Evolutionary conservation across 1,284 basidiomycete species (phyloP).

Genomic region (Cutaneotrichosporon cavernicola): DNA sequence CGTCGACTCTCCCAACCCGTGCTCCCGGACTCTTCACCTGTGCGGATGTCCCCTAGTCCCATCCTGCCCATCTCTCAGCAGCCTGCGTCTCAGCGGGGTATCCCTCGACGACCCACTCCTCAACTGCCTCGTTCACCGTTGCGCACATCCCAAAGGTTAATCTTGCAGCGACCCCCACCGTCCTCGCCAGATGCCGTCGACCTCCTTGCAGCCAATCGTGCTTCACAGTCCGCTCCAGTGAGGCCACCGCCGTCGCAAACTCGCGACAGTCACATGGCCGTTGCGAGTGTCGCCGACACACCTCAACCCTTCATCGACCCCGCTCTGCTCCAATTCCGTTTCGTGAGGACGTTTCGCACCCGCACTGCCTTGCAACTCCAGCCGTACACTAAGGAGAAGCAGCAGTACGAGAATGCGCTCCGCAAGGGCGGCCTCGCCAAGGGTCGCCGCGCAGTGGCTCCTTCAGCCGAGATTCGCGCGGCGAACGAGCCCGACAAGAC

Average conservation of each 20-base stretch:
- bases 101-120: not conserved
- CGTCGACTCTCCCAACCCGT: not conserved
- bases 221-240: not conserved
- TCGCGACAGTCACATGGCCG: not conserved
- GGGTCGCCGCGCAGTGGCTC: constrained; percentile 24
- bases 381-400: constrained; percentile 50
- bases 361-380: constrained; percentile 52
- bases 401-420: constrained; percentile 45
- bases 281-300: not conserved
- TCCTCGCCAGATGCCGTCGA: constrained; percentile 9
- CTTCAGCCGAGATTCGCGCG: constrained; percentile 14
- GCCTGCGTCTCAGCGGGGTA: not conserved
- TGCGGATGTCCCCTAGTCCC: not conserved
- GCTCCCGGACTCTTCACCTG: not conserved
- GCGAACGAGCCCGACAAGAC: constrained; percentile 19
- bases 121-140: not conserved
- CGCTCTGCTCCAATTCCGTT: constrained; percentile 44
- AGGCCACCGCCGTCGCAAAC: not conserved
- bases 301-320: constrained; percentile 25
- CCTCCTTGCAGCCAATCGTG: not conserved
- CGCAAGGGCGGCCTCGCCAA: constrained; percentile 44
- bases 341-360: constrained; percentile 48
- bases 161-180: not conserved
- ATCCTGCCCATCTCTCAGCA: not conserved
- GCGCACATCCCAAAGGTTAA: not conserved